Percentiles rank a stretch among this genome's conserved stretches.
Evolutionary conservation across 179 eudicot genomes (phyloP).

Genomic region (Monotropa hypopitys): DNA sequence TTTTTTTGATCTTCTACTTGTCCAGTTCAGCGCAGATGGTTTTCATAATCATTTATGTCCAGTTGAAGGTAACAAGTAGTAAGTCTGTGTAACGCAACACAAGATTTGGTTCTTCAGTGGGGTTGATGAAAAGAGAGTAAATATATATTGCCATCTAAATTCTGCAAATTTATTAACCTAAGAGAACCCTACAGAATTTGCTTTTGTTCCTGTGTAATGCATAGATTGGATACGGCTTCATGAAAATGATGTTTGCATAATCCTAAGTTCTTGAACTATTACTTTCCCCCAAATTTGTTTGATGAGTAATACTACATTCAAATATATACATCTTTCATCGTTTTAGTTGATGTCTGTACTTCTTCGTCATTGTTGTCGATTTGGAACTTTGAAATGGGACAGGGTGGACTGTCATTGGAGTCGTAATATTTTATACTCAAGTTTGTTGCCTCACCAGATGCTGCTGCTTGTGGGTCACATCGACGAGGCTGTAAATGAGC

Average conservation of each 20-base stretch:
- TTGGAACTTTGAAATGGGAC: background rate
- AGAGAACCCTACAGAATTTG: no score
- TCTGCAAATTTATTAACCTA: background rate
- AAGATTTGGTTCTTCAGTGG: background rate
- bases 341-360: background rate
- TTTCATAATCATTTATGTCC: background rate
- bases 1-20: background rate
- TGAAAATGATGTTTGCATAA: background rate
- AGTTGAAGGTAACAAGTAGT: background rate
- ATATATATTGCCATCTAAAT: background rate
- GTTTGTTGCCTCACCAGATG: constrained; percentile 33
- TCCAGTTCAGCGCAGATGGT: background rate
- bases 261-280: background rate
- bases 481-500: constrained; percentile 52
- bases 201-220: background rate
- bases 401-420: background rate
- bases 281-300: background rate
- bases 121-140: background rate
- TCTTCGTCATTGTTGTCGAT: background rate
- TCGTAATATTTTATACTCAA: background rate
- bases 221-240: background rate
- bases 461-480: constrained; percentile 54
- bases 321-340: background rate
- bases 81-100: background rate
- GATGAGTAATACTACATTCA: background rate